A percentile compares a stretch with the other conserved stretches of the same genome.
Evolutionary conservation across 192 early-diverging fungal species (phyloP).

Genomic region (Coemansia sp.): DNA sequence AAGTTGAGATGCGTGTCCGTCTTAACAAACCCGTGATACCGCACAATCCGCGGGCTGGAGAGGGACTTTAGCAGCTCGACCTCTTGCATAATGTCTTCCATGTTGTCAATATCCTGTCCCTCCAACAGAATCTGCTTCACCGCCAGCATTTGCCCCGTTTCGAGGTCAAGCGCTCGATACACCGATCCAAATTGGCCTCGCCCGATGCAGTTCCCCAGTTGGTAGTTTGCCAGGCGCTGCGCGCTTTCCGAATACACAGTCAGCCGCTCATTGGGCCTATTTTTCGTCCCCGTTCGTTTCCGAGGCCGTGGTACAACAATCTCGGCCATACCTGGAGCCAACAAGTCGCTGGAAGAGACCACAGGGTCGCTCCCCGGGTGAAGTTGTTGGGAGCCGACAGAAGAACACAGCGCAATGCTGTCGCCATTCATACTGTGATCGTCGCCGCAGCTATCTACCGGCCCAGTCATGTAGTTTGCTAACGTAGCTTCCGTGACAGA

Average conservation of each 20-base stretch:
- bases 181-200: conserved; percentile 90
- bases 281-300: conserved; percentile 28
- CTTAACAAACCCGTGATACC: conserved; percentile 81
- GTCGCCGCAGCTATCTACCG: not conserved
- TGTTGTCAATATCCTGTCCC: conserved; percentile 64
- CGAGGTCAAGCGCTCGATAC: conserved; percentile 81
- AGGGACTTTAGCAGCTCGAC: conserved; percentile 87
- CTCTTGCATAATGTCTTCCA: conserved; percentile 84
- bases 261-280: conserved; percentile 51
- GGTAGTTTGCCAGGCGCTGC: conserved; percentile 57
- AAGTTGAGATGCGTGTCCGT: conserved; percentile 75
- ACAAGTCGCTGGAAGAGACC: not conserved
- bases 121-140: conserved; percentile 84
- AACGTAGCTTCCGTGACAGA: not conserved
- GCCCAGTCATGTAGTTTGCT: not conserved
- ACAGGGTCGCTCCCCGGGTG: not conserved
- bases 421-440: not conserved
- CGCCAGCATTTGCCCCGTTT: conserved; percentile 81
- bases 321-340: not conserved
- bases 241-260: conserved; percentile 47
- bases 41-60: conserved; percentile 81
- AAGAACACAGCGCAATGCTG: not conserved
- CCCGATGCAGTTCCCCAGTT: conserved; percentile 89
- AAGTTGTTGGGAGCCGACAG: not conserved
- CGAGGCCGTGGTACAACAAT: conserved; percentile 13